Base-by-base conservation (phyloP, 768 basidiomycete species). In the Boletellus sp. region DNA sequence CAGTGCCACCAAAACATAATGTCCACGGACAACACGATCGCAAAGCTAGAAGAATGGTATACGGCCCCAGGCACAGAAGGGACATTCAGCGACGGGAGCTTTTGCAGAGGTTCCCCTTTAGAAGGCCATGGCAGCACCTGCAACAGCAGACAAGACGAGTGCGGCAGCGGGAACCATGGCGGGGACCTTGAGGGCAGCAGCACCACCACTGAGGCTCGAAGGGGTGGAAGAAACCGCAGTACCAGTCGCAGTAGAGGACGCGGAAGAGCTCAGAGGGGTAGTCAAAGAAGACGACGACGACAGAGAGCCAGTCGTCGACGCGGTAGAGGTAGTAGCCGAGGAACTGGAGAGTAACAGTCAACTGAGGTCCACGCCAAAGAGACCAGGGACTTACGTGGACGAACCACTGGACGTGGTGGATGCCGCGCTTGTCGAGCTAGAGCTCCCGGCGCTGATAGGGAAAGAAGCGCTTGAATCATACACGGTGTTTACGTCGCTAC, bases 81-180 rank as follows among this genome's bases (percentile, higher is more conserved):
- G 24, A 4, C 20, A 22, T 13, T 48, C 10, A 44, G 43, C 20
- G 31, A 26, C 2, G 22, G 31, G 33, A 26, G 41, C 51, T 52
- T 45, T 40, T 26, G 20, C 0, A 15, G 1, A 19, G 44, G 24
- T 26, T 68, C 58, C 23, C 31, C 19, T 39, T 70, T 68, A 83
- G 57, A 81, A 71, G 38, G 76, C 68, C 51, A 74, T 57, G 13
- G 63, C 77, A 20, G 69, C 78, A 37, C 81, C 82, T 34, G 74
- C 80, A 34, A 76, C 59, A 0, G 70, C 75, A n/a, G 79, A 78
- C 31, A 79, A 59, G n/a, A 75, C 56, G 8, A 72, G 60, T 15
- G 65, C 70, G 3, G 68, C 71, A 24, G 66, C 42, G 11, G 69
- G 66, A 38, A 68, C 72, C 43, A 63, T 52, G 42, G 66, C 72